Evolutionary conservation across 2,329 filamentous ascomycete genomes (phyloP), one percentile per base, ranked within the genome.

Genomic region (Paradendryphiella salina): DNA sequence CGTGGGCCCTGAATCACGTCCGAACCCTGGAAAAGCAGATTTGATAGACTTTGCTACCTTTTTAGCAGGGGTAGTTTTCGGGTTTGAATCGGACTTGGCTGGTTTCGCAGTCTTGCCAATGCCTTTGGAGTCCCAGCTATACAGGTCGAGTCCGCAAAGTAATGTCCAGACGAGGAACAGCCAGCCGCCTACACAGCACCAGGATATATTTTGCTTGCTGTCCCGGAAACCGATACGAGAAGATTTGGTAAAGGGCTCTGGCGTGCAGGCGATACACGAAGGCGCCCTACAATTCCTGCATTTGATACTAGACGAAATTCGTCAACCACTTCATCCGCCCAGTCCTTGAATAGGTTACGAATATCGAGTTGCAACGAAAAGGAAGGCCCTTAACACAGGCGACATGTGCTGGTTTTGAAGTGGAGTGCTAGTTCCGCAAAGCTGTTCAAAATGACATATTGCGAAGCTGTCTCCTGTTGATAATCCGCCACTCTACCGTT

Each of bases 91-190:
- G 35, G 15, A 29, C 20, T 38, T 29, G 13, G 41, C 13, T 34
- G 13, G 17, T 11, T 31, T 39, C 32, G 29, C 34, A 11, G 17
- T n/a, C 38, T 37, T 41, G 31, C 3, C 23, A 29, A 40, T 11
- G 26, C 38, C 15, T 51, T 13, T 32, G 28, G 38, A 37, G 9
- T 23, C 45, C 17, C 59, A 50, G 17, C 60, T 60, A 20, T 62
- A 48, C n/a, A 60, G 43, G 50, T 77, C 75, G 35, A 71, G 72
- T 13, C 67, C 68, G 39, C 67, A 74, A 6, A 77, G 64, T 1
- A 75, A 45, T 4, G 65, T 53, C 72, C 72, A 76, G 34, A 75
- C 66, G 13, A 71, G 26, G 43, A 71, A 64, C 9, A 73, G 20
- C 6, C 68, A 62, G 13, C 69, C 70, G 4, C 54, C 40, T 18